Base-by-base conservation (phyloP, 2,329 filamentous ascomycete genomes). In the Talaromyces sp. region DNA sequence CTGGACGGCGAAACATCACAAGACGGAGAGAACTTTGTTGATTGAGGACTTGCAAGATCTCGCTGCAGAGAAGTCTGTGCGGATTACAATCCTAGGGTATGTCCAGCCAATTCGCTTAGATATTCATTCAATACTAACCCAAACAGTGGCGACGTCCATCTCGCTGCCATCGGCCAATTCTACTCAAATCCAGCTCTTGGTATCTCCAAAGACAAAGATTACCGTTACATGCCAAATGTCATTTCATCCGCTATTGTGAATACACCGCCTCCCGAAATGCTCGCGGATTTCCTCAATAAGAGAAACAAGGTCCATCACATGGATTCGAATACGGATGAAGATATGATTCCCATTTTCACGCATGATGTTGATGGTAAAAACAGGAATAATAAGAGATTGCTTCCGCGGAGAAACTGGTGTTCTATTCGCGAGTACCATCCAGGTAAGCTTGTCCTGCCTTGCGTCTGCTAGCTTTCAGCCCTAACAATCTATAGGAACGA, bases 1-100 rank as follows among this genome's bases (percentile, higher is more conserved):
- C 75, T 99, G 95, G 95, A 97, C 94, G 0, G 92, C 94, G 43
- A 96, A 92, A 74, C 91, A 93, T 73, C 93, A 98, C 81, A 99
- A 98, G 75, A 84, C 87, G 31, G 95, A 99, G 78, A 88, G 95
- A 60, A 91, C 89, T 68, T 90, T 91, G 77, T 84, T 98, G 68
- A 87, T 99, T 47, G 90, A 95, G 74, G 93, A 97, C 72, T 82
- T 99, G 31, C 96, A 99, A 77, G 92, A 97, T 72, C 84, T 99
- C 66, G 93, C 96, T 9, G 92, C 92, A 25, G 92, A 95, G 75
- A 96, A 96, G 76, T 97, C 92, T 15, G 86, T 97, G 60, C 90
- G 95, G 50, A 84, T 99, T 61, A 98, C 94, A 0, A 92, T 99
- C 67, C 84, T 99, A 61, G 92, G 86, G 86, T 88, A 75, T 71